Conservation (phyloP, 495 filamentous ascomycete genomes). For the Talaromyces wortmannii region DNA sequence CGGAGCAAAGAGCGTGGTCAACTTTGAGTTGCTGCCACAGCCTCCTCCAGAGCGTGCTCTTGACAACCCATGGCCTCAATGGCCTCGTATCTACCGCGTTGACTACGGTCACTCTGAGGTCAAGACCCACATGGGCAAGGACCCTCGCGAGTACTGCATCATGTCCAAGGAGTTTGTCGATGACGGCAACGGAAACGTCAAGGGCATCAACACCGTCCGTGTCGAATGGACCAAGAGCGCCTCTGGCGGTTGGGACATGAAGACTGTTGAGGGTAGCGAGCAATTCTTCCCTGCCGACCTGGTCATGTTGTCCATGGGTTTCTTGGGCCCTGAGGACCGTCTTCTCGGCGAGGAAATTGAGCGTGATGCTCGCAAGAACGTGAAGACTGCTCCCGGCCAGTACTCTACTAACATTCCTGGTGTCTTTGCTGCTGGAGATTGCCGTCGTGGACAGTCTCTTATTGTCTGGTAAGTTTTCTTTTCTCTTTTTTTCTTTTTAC, state of each 20-base stretch:
- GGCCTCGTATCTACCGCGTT: constrained; percentile 97
- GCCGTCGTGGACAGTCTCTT: constrained; percentile 89
- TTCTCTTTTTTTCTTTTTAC: not conserved
- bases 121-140: constrained; percentile 94
- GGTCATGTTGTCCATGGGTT: constrained; percentile 96
- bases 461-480: constrained; percentile 81
- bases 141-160: constrained; percentile 97
- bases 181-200: constrained; percentile 81
- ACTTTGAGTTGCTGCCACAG: constrained; percentile 96
- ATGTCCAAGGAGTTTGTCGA: constrained; percentile 98
- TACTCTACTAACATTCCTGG: constrained; percentile 86
- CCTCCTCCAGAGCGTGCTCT: constrained; percentile 88
- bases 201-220: constrained; percentile 94
- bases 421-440: constrained; percentile 95
- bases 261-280: constrained; percentile 89
- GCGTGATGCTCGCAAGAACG: constrained; percentile 90
- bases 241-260: constrained; percentile 98
- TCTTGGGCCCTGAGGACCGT: constrained; percentile 91
- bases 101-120: constrained; percentile 98
- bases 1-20: constrained; percentile 91
- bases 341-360: constrained; percentile 82
- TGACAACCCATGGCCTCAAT: constrained; percentile 99
- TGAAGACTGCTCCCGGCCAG: constrained; percentile 89
- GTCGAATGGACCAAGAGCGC: constrained; percentile 95
- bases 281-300: constrained; percentile 98